Conservation (phyloP, 208 protist genomes). For the Wallacemonas sp. region DNA sequence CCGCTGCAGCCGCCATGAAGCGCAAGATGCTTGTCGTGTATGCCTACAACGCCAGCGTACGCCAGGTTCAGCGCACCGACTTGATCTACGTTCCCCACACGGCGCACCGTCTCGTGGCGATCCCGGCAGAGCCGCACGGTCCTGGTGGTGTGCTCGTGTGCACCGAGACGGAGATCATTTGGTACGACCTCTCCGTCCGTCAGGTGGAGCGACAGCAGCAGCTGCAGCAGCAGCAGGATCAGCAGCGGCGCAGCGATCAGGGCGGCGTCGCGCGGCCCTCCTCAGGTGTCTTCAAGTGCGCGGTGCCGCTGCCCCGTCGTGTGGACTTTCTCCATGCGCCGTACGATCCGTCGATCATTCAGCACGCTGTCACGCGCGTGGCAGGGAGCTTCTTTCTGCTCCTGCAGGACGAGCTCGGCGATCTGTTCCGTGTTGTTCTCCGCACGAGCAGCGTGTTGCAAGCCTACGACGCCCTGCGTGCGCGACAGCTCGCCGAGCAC, state of each 20-base stretch:
- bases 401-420: conserved; percentile 97
- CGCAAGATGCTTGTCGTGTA: conserved; percentile 94
- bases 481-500: conserved; percentile 29
- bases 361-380: conserved; percentile 73
- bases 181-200: conserved; percentile 82
- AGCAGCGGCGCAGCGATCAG: conserved; percentile 4
- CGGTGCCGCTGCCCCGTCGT: conserved; percentile 70
- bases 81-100: conserved; percentile 87
- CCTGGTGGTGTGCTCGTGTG: conserved; percentile 98
- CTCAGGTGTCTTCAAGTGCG: conserved; percentile 73
- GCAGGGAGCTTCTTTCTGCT: conserved; percentile 94
- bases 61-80: conserved; percentile 98
- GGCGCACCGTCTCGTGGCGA: conserved; percentile 88
- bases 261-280: neutral
- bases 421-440: conserved; percentile 96
- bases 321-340: conserved; percentile 71
- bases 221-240: neutral
- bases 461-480: conserved; percentile 59
- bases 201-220: conserved; percentile 9
- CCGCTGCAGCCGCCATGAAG: neutral
- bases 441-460: conserved; percentile 73
- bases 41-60: conserved; percentile 97
- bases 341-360: conserved; percentile 91
- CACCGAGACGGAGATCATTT: conserved; percentile 93
- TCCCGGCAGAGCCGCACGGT: conserved; percentile 88